Base-by-base conservation (phyloP, 2,329 filamentous ascomycete species). In the Chaetomium olivaceum region DNA sequence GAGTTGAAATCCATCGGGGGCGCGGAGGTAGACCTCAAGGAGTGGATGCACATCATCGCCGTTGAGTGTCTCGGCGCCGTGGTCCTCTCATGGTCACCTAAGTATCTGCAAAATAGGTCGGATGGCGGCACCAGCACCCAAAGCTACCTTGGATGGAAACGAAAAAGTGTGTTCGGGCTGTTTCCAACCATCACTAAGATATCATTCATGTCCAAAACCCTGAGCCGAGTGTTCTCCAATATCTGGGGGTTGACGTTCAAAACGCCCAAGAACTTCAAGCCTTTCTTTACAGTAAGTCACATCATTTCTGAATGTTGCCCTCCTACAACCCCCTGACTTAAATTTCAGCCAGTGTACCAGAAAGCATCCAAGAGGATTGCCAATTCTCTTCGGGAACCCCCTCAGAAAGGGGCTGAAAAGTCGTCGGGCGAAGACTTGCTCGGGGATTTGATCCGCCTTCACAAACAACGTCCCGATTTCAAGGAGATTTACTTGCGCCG, bases 1-100 rank as follows among this genome's bases (percentile, higher is more conserved):
- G 78, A 76, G 29, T 68, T 85, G 0, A 73, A 71, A 4, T 63
- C 65, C 0, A 70, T 83, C 1, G 55, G 76, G 0, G 81, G 80
- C 0, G 69, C 72, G 1, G 76, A 79, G 31, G 70, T 85, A 4
- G 81, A 85, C 63, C 70, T 85, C 21, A 82, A 81, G 59, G 80
- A 83, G 62, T 85, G 83, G 83, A 85, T 85, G 82, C 83, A 85
- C 72, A 84, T 85, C 63, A 75, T 84, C 21, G 79, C 78, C 1
- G 81, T 85, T 33, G 83, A 85, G 67, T 83, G 80, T 25, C 78
- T 85, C 2, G 79, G 81, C 0, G 81, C 82, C 0, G 73, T 79
- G 1, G 82, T 85, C 0, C 73, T 85, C 1, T 81, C 81, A 0
- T 85, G 83, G 83, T 84, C 83, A 0, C 83, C 83, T 0, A 79